Evolutionary conservation across 2,329 filamentous ascomycete species (phyloP), one percentile per base, ranked within the genome.

Genomic region (Alternaria brassicae): DNA sequence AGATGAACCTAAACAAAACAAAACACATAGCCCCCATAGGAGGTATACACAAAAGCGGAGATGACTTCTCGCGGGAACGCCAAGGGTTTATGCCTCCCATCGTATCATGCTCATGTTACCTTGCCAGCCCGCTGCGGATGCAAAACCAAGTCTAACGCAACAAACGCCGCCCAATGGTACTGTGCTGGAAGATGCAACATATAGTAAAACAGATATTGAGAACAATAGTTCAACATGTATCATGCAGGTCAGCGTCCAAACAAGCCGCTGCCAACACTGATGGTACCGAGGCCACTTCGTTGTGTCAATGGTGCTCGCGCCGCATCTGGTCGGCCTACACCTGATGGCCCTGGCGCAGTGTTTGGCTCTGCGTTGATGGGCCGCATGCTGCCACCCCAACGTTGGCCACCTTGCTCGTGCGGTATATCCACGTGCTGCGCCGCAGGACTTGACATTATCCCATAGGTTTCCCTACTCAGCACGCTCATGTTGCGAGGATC

Each of bases 221-320:
- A 60, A 50, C 52, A 60, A 41, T 34, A 13, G 37, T 44, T n/a
- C 27, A 48, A 30, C 21, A 15, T 27, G 25, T n/a, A 3, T 47
- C 12, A 45, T 10, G 13, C 27, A 36, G 10, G 36, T 72, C 62
- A 77, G 50, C 75, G 70, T 15, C 73, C 70, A 41, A 77, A 77
- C 8, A 77, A 58, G 28, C 70, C 71, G 48, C 61, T 74, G 9
- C 73, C 73, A 37, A 77, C 71, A 45, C 69, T 73, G 19, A 75
- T 65, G n/a, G 72, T 58, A 28, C 72, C 72, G 28, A 77, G 68
- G 32, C 67, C 65, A 53, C 60, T 72, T 17, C 69, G 72, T 42
- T 77, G 75, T 30, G 70, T 56, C 47, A 77, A 49, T 5, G 75
- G 66, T 12, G 64, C 62, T 30, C 65, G 67, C 6, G 47, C 42